These are phyloP conservation scores for Agaricales sp. DNA, from an alignment of 1,284 basidiomycete genomes.

Conservation along the genomic window DNA sequence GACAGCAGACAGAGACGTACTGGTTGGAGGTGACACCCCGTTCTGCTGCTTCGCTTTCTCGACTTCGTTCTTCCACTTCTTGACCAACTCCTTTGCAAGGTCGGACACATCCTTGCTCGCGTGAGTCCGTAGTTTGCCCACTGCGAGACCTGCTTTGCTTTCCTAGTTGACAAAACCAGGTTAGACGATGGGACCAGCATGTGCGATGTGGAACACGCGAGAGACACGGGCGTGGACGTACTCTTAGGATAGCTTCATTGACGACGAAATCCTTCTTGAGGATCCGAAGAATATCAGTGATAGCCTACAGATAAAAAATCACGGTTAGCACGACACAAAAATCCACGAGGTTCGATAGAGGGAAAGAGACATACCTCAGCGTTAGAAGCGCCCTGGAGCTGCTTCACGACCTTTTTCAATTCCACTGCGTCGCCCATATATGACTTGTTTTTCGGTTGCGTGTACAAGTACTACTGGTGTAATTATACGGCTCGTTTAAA, in stretches of 20 bases:
- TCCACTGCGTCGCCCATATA: conserved; percentile 41
- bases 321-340: conserved; percentile 23
- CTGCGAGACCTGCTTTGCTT: conserved; percentile 86
- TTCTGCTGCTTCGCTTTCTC: conserved; percentile 58
- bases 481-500: conserved; percentile 17
- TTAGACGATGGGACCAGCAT: conserved; percentile 1
- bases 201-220: conserved; percentile 7
- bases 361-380: conserved; percentile 46
- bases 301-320: conserved; percentile 42
- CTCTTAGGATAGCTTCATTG: conserved; percentile 82
- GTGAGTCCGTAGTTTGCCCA: conserved; percentile 83
- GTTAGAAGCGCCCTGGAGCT: conserved; percentile 52
- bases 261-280: conserved; percentile 76
- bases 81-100: conserved; percentile 88
- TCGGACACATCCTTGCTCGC: conserved; percentile 66
- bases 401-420: conserved; percentile 73
- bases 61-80: conserved; percentile 83
- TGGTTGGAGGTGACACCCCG: conserved; percentile 15
- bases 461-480: too few species aligned
- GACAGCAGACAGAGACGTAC: conserved; percentile 17
- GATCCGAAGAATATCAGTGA: conserved; percentile 54
- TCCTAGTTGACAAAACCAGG: conserved; percentile 36
- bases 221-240: conserved; percentile 34
- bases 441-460: too few species aligned
- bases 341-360: conserved; percentile 29